Percentiles rank a stretch among this genome's conserved stretches.
phyloP scores from a whole-genome alignment of 139 green algal species.

The Deuterostichococcus epilithicus region DNA sequence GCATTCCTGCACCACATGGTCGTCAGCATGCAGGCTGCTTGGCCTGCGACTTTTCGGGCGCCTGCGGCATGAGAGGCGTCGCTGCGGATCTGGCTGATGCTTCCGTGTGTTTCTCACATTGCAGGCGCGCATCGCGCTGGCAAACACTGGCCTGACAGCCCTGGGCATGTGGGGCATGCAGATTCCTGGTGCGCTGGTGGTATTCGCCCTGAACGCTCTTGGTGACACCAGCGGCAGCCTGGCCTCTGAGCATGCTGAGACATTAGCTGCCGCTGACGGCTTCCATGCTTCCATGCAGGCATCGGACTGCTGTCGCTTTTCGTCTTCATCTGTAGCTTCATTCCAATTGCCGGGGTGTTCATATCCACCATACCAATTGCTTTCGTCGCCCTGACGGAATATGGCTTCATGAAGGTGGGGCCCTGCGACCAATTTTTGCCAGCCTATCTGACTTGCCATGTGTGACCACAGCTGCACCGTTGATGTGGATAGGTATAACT shows the following conservation, averaged over 20 bases:
- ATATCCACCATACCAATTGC: constrained; percentile 87
- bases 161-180: constrained; percentile 80
- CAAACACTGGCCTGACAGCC: constrained; percentile 88
- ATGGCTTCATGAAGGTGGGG: constrained; percentile 84
- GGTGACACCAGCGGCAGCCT: too few relatives aligned
- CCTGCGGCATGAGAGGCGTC: too few relatives aligned
- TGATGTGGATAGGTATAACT: too few relatives aligned
- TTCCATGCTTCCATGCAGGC: constrained; percentile 19
- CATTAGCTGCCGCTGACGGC: too few relatives aligned
- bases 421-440: not conserved
- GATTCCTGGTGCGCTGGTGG: constrained; percentile 64
- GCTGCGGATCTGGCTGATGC: too few relatives aligned
- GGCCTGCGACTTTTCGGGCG: too few relatives aligned
- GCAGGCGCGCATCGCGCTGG: constrained; percentile 73
- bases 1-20: too few relatives aligned
- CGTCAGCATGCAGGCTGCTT: too few relatives aligned
- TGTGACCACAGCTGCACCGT: not conserved
- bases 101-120: too few relatives aligned
- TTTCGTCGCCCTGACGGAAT: constrained; percentile 81
- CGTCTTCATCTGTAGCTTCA: constrained; percentile 92
- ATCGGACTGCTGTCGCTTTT: constrained; percentile 84
- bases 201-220: too few relatives aligned
- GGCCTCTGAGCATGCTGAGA: too few relatives aligned
- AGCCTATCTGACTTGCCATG: too few relatives aligned
- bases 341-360: constrained; percentile 87